Conservation (phyloP, 257 asterid species). For the Rauvolfia tetraphylla region DNA sequence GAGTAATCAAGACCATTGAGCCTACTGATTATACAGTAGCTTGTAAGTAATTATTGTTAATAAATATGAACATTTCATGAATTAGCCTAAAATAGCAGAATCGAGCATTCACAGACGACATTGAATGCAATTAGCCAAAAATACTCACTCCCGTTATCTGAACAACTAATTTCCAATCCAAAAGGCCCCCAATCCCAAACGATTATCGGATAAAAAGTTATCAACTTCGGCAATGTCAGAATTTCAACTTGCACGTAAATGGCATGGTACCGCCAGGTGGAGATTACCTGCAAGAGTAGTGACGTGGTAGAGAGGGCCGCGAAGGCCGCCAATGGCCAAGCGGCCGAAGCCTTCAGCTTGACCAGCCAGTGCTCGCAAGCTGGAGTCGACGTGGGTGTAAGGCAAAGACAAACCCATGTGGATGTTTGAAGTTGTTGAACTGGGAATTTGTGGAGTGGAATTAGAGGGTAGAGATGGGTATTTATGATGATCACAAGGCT, state of each 20-base stretch:
- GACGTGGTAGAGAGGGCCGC: slow-evolving; percentile 41
- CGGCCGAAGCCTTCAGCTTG: slow-evolving; percentile 54
- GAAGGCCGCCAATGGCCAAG: slow-evolving; percentile 41
- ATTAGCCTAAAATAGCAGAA: too few relatives aligned
- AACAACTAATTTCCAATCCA: not conserved
- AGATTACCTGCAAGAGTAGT: slow-evolving; percentile 28
- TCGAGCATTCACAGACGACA: not conserved
- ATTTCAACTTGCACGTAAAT: not conserved
- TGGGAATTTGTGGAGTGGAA: not conserved
- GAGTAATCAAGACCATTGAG: not conserved
- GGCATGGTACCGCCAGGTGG: not conserved
- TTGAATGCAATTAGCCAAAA: not conserved
- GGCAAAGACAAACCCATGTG: slow-evolving; percentile 39
- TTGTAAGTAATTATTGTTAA: too few relatives aligned
- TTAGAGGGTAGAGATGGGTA: not conserved
- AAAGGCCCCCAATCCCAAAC: not conserved
- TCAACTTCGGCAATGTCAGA: not conserved
- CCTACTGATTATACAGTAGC: not conserved
- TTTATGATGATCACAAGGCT: not conserved
- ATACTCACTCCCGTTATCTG: not conserved
- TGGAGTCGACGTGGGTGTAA: slow-evolving; percentile 33
- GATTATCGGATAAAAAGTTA: not conserved
- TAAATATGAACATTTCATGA: not conserved
- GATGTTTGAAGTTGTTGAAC: slow-evolving; percentile 2
- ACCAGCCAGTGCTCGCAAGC: slow-evolving; percentile 36